Conservation (phyloP, 2,329 filamentous ascomycete species). For the Emergomyces africanus region DNA sequence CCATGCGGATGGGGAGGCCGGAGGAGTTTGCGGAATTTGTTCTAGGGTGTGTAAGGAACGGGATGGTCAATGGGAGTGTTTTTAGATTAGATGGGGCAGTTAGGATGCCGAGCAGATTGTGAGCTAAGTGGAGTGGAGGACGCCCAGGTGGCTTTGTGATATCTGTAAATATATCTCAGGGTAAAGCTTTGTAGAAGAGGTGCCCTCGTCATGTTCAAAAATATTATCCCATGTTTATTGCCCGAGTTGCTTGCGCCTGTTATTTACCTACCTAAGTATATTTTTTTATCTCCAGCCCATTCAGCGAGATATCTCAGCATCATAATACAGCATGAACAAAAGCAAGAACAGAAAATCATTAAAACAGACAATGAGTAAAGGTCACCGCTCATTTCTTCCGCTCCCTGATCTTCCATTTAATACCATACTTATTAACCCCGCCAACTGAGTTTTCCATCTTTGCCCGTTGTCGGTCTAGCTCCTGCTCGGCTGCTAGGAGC, state of each 20-base stretch:
- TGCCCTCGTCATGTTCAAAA: not conserved
- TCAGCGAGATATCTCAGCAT: not conserved
- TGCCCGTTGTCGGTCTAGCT: slow-evolving; percentile 46
- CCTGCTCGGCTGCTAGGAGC: slow-evolving; percentile 42
- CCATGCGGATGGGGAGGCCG: slow-evolving; percentile 13
- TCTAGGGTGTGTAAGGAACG: slow-evolving; percentile 15
- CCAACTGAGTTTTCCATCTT: slow-evolving; percentile 49
- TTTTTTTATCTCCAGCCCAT: not conserved
- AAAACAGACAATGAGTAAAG: not conserved
- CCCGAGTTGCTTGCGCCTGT: not conserved
- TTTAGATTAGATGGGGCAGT: slow-evolving; percentile 15
- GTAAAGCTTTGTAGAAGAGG: not conserved
- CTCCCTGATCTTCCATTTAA: slow-evolving; percentile 52
- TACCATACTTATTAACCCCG: slow-evolving; percentile 49
- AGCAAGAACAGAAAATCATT: not conserved
- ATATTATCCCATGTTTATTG: not conserved
- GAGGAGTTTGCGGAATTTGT: slow-evolving; percentile 16
- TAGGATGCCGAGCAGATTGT: slow-evolving; percentile 15
- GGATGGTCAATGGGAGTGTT: slow-evolving; percentile 16
- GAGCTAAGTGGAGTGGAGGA: not conserved
- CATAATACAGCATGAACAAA: not conserved
- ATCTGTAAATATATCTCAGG: not conserved
- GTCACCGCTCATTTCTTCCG: slow-evolving; percentile 38
- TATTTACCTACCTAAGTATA: not conserved
- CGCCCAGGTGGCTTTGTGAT: not conserved